phyloP scores from a whole-genome alignment of 345 rosid genomes.

The Erodium maritimum region DNA sequence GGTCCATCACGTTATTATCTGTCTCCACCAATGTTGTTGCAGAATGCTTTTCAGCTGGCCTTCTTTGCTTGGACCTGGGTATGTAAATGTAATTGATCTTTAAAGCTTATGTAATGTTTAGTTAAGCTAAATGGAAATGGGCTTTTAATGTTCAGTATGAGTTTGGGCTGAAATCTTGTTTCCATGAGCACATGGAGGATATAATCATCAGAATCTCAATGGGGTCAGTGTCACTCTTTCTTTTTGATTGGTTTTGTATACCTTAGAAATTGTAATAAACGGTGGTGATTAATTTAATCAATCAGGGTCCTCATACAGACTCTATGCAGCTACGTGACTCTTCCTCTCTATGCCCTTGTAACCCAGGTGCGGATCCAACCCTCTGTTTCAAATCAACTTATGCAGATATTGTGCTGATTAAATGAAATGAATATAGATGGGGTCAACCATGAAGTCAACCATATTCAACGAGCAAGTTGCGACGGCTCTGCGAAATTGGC shows the following conservation, averaged over 20 bases:
- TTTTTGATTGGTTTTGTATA: background rate
- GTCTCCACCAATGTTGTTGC: slow-evolving; percentile 5
- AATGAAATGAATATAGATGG: slow-evolving; percentile 45
- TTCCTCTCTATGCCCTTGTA: slow-evolving; percentile 86
- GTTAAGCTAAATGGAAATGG: background rate
- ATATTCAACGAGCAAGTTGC: slow-evolving; percentile 71
- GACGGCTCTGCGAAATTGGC: slow-evolving; percentile 60
- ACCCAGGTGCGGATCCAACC: slow-evolving; percentile 42
- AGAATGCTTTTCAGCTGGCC: slow-evolving; percentile 90
- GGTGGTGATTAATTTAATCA: background rate
- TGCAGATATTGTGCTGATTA: too few species aligned
- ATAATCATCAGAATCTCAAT: slow-evolving; percentile 50
- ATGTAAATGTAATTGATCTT: slow-evolving; percentile 13
- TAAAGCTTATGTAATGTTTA: background rate
- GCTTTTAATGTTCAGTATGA: slow-evolving; percentile 32
- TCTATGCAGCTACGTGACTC: slow-evolving; percentile 88
- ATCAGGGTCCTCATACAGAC: slow-evolving; percentile 65
- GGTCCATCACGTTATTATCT: background rate
- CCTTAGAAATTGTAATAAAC: too few species aligned
- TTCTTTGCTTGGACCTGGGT: slow-evolving; percentile 81
- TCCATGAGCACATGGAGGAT: slow-evolving; percentile 35
- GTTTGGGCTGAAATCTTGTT: slow-evolving; percentile 47
- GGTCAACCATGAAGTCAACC: slow-evolving; percentile 78
- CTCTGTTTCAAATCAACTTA: background rate
- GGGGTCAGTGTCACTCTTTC: slow-evolving; percentile 41